Percentiles rank a stretch among this genome's conserved stretches.
phyloP scores from a whole-genome alignment of 2,329 filamentous ascomycete species.

The Cladosporium halotolerans region DNA sequence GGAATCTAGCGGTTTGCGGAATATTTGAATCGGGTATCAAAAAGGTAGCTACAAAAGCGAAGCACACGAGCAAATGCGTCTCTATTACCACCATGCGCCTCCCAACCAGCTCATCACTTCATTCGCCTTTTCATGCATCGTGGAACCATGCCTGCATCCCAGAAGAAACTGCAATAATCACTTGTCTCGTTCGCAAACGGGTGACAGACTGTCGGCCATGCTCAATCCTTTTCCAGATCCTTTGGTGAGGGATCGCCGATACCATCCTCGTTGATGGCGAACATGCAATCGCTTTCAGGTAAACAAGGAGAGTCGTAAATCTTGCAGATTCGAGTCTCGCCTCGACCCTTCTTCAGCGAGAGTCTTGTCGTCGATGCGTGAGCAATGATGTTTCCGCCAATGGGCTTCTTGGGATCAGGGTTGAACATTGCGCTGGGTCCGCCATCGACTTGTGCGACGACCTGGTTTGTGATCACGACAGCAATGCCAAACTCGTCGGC shows the following conservation, averaged over 20 bases:
- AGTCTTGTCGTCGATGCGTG: conserved; percentile 93
- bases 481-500: conserved; percentile 86
- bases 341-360: conserved; percentile 91
- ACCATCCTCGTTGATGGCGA: conserved; percentile 94
- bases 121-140: conserved; percentile 11
- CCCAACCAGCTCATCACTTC: not conserved
- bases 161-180: not conserved
- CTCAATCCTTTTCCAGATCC: conserved; percentile 75
- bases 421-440: conserved; percentile 98
- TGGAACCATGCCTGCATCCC: not conserved
- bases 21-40: conserved; percentile 4
- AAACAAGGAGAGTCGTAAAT: conserved; percentile 98
- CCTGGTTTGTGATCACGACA: conserved; percentile 97
- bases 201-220: not conserved
- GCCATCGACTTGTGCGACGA: conserved; percentile 95
- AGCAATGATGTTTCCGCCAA: conserved; percentile 97
- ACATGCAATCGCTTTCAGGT: conserved; percentile 91
- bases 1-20: not conserved
- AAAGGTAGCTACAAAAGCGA: conserved; percentile 11
- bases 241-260: conserved; percentile 95
- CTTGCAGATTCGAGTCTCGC: conserved; percentile 94
- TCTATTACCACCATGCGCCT: not conserved
- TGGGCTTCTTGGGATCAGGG: conserved; percentile 97
- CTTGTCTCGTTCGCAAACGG: not conserved
- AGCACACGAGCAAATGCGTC: conserved; percentile 5